Conservation (phyloP, 2,329 filamentous ascomycete species). For the Ophiocordyceps camponoti-floridani region DNA sequence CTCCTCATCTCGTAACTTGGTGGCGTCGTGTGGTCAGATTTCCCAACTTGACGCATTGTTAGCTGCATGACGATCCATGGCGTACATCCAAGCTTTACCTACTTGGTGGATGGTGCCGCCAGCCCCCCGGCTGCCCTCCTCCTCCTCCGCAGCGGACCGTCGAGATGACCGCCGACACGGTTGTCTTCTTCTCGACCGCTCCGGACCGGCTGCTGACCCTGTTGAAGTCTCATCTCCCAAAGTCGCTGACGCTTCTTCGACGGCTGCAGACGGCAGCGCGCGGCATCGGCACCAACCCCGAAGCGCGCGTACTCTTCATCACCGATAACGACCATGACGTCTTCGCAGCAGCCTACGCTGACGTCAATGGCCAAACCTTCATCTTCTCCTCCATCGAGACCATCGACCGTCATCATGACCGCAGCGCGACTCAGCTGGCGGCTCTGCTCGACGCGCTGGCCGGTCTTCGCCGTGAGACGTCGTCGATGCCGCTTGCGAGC, state of each 20-base stretch:
- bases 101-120: too few species aligned
- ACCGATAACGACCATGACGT: conserved; percentile 3
- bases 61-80: too few species aligned
- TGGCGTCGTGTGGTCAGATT: too few species aligned
- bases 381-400: not conserved
- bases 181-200: conserved; percentile 10
- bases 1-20: too few species aligned
- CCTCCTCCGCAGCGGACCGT: too few species aligned
- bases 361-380: conserved; percentile 21
- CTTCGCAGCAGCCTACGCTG: conserved; percentile 42
- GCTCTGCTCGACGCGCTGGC: conserved; percentile 12
- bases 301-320: conserved; percentile 23
- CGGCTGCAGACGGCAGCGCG: conserved; percentile 39
- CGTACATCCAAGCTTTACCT: too few species aligned
- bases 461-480: conserved; percentile 7
- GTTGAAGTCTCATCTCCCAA: conserved; percentile 33
- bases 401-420: not conserved
- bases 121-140: too few species aligned
- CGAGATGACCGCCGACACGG: not conserved
- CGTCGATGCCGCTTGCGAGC: conserved; percentile 16
- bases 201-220: conserved; percentile 23
- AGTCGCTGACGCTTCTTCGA: conserved; percentile 42
- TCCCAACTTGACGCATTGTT: too few species aligned
- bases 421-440: conserved; percentile 12
- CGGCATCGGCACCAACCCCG: conserved; percentile 20